These are phyloP conservation scores for Penicillium robsamsonii DNA, from an alignment of 495 filamentous ascomycete genomes.

Conservation along the genomic window DNA sequence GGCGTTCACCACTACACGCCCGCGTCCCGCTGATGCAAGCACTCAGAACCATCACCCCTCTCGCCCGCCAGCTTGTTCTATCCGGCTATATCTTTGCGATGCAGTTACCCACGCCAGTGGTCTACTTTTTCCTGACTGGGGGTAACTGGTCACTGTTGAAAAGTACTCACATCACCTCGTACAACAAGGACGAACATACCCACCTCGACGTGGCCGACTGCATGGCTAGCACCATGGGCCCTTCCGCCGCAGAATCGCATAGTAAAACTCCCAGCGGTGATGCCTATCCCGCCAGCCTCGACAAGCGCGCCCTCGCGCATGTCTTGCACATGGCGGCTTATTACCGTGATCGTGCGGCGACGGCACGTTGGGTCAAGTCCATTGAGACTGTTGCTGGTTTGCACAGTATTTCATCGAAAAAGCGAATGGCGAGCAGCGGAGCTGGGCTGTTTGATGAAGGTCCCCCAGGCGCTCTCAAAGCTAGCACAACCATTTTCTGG, in stretches of 20 bases:
- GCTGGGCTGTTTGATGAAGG: conserved; percentile 47
- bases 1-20: conserved; percentile 39
- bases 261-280: conserved; percentile 34
- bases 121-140: conserved; percentile 36
- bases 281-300: conserved; percentile 32
- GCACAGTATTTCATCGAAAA: conserved; percentile 35
- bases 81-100: conserved; percentile 54
- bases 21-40: conserved; percentile 42
- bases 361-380: conserved; percentile 46
- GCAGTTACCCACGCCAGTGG: conserved; percentile 41
- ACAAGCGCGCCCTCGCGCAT: conserved; percentile 28
- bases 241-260: conserved; percentile 33
- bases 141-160: conserved; percentile 46
- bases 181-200: conserved; percentile 28
- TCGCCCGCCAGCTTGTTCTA: conserved; percentile 38
- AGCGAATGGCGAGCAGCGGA: conserved; percentile 35
- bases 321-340: conserved; percentile 45
- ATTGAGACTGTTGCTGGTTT: conserved; percentile 46
- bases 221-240: conserved; percentile 45
- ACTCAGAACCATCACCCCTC: conserved; percentile 34
- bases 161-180: conserved; percentile 30
- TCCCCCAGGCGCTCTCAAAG: conserved; percentile 43
- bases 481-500: conserved; percentile 51
- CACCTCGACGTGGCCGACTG: conserved; percentile 35
- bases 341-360: conserved; percentile 48